Conservation (phyloP, 75 land plant species). For the Pseudotsuga menziesii region DNA sequence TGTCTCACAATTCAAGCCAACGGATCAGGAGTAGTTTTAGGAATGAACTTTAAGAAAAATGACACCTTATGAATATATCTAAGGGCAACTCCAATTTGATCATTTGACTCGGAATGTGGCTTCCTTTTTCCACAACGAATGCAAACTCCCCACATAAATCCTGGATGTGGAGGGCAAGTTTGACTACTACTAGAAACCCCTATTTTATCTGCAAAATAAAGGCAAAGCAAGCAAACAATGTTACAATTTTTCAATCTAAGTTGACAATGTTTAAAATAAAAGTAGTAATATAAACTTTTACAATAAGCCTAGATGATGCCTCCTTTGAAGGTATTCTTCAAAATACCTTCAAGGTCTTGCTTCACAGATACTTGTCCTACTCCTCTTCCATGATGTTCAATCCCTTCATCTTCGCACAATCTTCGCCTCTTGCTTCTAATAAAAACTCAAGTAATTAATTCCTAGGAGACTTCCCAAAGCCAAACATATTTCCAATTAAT, state of each 20-base stretch:
- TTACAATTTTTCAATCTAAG: neutral
- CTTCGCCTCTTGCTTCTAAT: conserved; percentile 22
- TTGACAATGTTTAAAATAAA: neutral
- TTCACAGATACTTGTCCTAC: neutral
- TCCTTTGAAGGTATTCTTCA: neutral
- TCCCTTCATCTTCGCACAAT: neutral
- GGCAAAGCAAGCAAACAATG: conserved; percentile 1
- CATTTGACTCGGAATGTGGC: conserved; percentile 26
- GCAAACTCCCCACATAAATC: conserved; percentile 59
- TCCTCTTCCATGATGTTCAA: neutral
- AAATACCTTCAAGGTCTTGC: neutral
- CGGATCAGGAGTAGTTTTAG: neutral
- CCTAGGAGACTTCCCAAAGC: too few species aligned
- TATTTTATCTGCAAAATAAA: conserved; percentile 5
- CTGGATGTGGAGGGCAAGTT: conserved; percentile 76
- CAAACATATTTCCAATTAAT: too few species aligned
- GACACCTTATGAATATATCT: conserved; percentile 87
- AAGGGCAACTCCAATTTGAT: conserved; percentile 54
- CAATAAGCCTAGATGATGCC: neutral
- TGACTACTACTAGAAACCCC: neutral
- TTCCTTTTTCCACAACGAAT: conserved; percentile 60
- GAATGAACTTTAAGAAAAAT: neutral
- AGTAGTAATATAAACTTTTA: neutral
- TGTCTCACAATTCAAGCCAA: neutral
- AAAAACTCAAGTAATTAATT: neutral